Base-by-base conservation (phyloP, 1,139 yeast genomes). In the Protomyces lactucae-debilis region DNA sequence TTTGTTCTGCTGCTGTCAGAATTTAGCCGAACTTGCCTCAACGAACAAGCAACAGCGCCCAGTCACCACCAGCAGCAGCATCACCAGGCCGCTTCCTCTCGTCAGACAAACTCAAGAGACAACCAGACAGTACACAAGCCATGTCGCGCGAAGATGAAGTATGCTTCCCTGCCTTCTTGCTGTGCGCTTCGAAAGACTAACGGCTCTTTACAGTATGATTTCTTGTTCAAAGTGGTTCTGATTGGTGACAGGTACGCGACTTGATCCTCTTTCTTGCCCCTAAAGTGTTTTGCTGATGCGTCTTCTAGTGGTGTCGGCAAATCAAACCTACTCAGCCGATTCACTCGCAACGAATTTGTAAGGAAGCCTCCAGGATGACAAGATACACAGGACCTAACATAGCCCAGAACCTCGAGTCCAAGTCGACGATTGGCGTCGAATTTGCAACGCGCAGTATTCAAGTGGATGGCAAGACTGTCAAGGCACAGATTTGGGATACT, bases 401-500 rank as follows among this genome's bases (percentile, higher is more conserved):
- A n/a, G 5, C 3, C 25, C 35, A 59, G 63, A 91, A 92, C 77
- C 82, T 92, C 70, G 98, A 93, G 75, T 87, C 95, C 52, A 87
- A 95, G 76, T 87, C 96, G 64, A 93, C 99, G 32, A 95, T 93
- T 73, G 99, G 99, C 60, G 99, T 93, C 57, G 99, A 95, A 76
- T 95, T 93, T 80, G 98, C 98, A 56, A 95, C 98, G 48, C 83
- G 97, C 76, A 92, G 98, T 2, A 85, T 93, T 65, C 95, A 88
- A 72, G 92, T 93, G 65, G 98, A 93, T 72, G 96, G 95, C 67
- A 93, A 92, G 77, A 83, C 95, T 74, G 91, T 95, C 73, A 93
- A 93, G 77, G 97, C 98, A 8, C 99, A 95, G 77, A 91, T 93
- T 73, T 93, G 99, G 99, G 99, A 93, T 76, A 93, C 99, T 36